A percentile compares a stretch with the other conserved stretches of the same genome.
Conservation (phyloP, 2,329 filamentous ascomycete genomes). For the Botrytis squamosa region DNA sequence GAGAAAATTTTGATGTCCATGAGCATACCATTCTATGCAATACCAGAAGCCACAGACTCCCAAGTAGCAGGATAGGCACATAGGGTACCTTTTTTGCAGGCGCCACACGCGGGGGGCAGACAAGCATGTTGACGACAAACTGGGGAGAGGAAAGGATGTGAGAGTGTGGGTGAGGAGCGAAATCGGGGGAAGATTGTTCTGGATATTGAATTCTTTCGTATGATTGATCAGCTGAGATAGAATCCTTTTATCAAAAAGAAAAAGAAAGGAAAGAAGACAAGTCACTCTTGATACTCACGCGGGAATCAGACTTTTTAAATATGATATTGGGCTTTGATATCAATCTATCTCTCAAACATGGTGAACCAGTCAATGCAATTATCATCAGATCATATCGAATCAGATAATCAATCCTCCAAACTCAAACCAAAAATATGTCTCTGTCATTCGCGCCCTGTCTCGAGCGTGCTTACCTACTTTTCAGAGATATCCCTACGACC, state of each 20-base stretch:
- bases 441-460: not conserved
- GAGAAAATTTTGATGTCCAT: not conserved
- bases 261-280: not conserved
- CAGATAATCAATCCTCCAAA: not conserved
- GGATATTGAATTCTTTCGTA: not conserved
- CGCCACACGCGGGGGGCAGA: constrained; percentile 5
- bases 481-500: not conserved
- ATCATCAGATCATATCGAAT: not conserved
- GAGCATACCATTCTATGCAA: not conserved
- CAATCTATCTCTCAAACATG: not conserved
- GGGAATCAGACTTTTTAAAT: not conserved
- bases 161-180: constrained; percentile 11
- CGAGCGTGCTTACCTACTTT: constrained; percentile 5
- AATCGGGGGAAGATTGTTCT: not conserved
- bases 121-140: constrained; percentile 20
- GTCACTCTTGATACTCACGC: not conserved
- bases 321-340: constrained; percentile 4
- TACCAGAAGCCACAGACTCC: not conserved
- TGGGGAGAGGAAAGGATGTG: not conserved
- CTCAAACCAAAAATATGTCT: not conserved
- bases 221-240: not conserved
- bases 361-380: not conserved
- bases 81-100: constrained; percentile 7
- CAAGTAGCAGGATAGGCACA: not conserved
- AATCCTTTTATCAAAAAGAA: not conserved